Evolutionary conservation across 192 early-diverging fungal genomes (phyloP), one percentile per base, ranked within the genome.

Genomic region (Martensiomyces pterosporus): DNA sequence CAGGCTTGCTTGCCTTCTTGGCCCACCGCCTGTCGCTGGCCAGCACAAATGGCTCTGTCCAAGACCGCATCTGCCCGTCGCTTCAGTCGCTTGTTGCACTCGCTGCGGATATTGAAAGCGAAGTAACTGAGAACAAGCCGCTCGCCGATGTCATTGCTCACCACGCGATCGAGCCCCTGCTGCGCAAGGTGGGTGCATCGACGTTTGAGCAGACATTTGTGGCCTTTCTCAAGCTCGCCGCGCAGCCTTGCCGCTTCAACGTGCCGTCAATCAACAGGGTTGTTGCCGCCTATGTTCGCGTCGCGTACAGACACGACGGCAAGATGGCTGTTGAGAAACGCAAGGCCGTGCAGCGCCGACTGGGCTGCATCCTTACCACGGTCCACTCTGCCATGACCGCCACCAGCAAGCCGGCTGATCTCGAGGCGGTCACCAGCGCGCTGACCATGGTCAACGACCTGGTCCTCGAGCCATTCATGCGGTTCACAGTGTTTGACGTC

Each of bases 401-500:
- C 10, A n/a, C n/a, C n/a, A n/a, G n/a, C n/a, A n/a, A n/a, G n/a
- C n/a, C n/a, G n/a, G n/a, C n/a, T n/a, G 15, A 29, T 32, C 6
- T 12, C 14, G 32, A 24, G 46, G 13, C 32, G n/a, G 16, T 18
- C 18, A 14, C 47, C 32, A 15, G 40, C 18, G 43, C 44, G n/a
- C 44, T 72, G 29, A 32, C 17, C 15, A 19, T 50, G 4, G 52
- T 52, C 9, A 52, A 47, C 33, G 68, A 64, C 33, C 35, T 65
- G 14, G 52, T 55, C 13, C 49, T 52, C 4, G 62, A 57, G 21
- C 49, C 62, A 2, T 41, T 42, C 4, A 52, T 65, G 39, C 57
- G 63, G 8, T 57, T 64, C 22, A 46, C 62, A n/a, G 57, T 60
- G 49, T 52, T 51, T 41, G 62, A 73, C 26, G 42, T 57, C 9